These are phyloP conservation scores for Spirogloea muscicola DNA, from an alignment of 139 green algal species.

Conservation along the genomic window DNA sequence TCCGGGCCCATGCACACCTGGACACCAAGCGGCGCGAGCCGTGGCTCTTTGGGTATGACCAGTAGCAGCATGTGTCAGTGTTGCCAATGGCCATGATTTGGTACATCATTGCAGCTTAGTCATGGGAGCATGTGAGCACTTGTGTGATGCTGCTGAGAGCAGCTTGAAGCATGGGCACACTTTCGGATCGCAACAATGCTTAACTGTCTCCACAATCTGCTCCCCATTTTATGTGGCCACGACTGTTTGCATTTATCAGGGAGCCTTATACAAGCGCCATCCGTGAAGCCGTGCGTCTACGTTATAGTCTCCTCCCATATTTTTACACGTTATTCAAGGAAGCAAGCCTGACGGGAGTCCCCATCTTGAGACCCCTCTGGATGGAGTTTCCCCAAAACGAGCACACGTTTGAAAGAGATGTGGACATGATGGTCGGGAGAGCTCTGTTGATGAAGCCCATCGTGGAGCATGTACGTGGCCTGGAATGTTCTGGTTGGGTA, in stretches of 20 bases:
- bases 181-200: too few species aligned
- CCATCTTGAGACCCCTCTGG: slow-evolving; percentile 88
- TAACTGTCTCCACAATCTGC: too few species aligned
- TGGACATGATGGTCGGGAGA: slow-evolving; percentile 85
- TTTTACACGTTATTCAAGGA: slow-evolving; percentile 94
- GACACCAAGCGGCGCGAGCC: slow-evolving; percentile 94
- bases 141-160: too few species aligned
- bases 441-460: slow-evolving; percentile 69
- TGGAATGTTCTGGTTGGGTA: too few species aligned
- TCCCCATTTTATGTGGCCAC: too few species aligned
- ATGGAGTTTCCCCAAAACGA: slow-evolving; percentile 84
- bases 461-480: slow-evolving; percentile 46
- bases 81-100: too few species aligned
- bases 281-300: slow-evolving; percentile 71
- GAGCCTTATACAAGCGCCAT: slow-evolving; percentile 75
- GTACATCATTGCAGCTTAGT: too few species aligned
- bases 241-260: too few species aligned
- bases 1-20: slow-evolving; percentile 93
- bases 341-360: slow-evolving; percentile 69
- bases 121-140: too few species aligned
- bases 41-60: slow-evolving; percentile 83
- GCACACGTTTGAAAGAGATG: slow-evolving; percentile 54
- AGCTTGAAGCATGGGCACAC: too few species aligned
- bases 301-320: slow-evolving; percentile 93
- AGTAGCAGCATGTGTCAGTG: too few species aligned